Evolutionary conservation across 768 basidiomycete species (phyloP), one percentile per base, ranked within the genome.

Genomic region (Russula foetens): DNA sequence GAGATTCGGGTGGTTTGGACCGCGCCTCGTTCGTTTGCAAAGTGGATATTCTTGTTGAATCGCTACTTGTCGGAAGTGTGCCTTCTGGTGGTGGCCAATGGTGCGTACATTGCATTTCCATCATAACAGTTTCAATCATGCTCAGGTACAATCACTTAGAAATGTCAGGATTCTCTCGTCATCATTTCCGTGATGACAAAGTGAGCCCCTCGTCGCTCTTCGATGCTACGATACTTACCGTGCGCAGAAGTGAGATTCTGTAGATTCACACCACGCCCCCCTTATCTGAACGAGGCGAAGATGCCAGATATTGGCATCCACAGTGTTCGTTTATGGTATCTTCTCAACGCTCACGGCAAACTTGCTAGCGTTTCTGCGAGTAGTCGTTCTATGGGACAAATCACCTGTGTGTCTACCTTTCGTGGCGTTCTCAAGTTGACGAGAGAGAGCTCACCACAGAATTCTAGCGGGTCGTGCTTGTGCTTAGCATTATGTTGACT

Each of bases 1-100:
- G 79, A 79, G 63, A 69, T 79, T 29, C 59, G 69, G 39, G 70
- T 73, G 50, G 70, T 79, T 21, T 80, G 78, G 77, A 66, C 59
- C 19, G 75, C 77, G 0, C 72, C 69, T 52, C 64, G 64, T 54
- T 74, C 74, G 0, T 68, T 72, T 24, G 69, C 72, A 1, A 80
- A 78, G 53, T 59, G 74, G 45, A 65, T 74, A 2, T 78, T 77
- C 65, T 66, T 80, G 28, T 35, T 74, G 8, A 71, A 77, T 58
- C 72, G 77, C 2, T 80, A 80, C 63, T 28, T 69, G 0, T 72
- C 77, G 0, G 69, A 73, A 28, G 56, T 38, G 7, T 66, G 60
- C 14, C 65, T 73, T 1, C 43, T 72, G 15, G 62, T 63, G 2
- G 60, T 68, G 7, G 68, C 72, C 0, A 65, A 67, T 65, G 68